Base-by-base conservation (phyloP, 2,329 filamentous ascomycete species). In the Fusarium virguliforme region DNA sequence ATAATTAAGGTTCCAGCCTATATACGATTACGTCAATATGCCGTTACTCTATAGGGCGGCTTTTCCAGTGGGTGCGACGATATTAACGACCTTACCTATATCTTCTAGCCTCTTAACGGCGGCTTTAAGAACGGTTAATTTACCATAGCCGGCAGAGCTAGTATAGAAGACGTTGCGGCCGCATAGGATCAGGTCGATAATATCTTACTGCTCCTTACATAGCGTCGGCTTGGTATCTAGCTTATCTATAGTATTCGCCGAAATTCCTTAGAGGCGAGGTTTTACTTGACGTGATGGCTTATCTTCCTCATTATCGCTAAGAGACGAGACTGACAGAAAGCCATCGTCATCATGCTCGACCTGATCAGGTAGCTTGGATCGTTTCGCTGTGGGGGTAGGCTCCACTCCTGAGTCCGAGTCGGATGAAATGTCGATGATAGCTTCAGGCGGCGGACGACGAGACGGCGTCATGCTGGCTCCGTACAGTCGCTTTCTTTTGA, bases 121-220 rank as follows among this genome's bases (percentile, higher is more conserved):
- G 6, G 70, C 70, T 28, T 73, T 74, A 1, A 79, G 35, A 1
- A 75, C 75, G 2, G 75, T 77, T 0, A 76, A 79, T 18, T 79
- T 79, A 5, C 76, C 77, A 5, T 67, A 76, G 1, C 89, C 89
- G 13, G 89, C 90, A 0, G 87, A 88, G 8, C 90, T 89, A 0
- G 89, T 91, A 71, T 88, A 91, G 74, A 91, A 92, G 9, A 91
- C 86, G 60, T 91, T 91, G 2, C 74, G 67, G 0, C 88, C 86
- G 3, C 78, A 79, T 4, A 83, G 64, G 28, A 90, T 88, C 0
- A 87, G 77, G 1, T 88, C 79, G 15, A 79, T 30, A 1, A 79
- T 38, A 1, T 54, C 28, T 32, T 74, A 64, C n/a, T 79, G 75
- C 55, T 79, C 77, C 4, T 41, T 18, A 41, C 72, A 74, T 3